A percentile compares a stretch with the other conserved stretches of the same genome.
Evolutionary conservation across 257 asterid genomes (phyloP).

Genomic region (Penstemon eatonii): DNA sequence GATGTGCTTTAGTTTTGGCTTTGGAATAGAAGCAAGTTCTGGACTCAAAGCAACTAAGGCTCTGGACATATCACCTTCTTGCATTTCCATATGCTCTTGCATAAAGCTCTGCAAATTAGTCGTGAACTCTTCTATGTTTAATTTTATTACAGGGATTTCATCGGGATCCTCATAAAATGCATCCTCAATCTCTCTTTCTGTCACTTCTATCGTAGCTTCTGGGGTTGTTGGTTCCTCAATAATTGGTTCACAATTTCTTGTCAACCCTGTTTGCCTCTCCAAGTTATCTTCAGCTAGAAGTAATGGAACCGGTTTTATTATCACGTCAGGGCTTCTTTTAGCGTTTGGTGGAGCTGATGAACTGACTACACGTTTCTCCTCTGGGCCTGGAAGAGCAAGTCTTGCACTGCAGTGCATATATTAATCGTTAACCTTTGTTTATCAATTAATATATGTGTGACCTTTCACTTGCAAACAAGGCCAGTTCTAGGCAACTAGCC

Average conservation of each 20-base stretch:
- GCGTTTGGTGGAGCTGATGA: constrained; percentile 36
- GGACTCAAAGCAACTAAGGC: constrained; percentile 84
- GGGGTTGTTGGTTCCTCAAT: constrained; percentile 86
- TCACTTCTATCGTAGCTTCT: constrained; percentile 52
- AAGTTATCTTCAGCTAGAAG: constrained; percentile 46
- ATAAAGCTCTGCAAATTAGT: constrained; percentile 59
- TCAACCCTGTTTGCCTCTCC: constrained; percentile 32
- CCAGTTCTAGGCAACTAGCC: no score
- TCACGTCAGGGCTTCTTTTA: constrained; percentile 30
- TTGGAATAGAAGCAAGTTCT: constrained; percentile 70
- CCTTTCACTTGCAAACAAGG: constrained; percentile 11
- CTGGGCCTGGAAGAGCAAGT: constrained; percentile 87
- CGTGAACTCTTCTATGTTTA: constrained; percentile 66
- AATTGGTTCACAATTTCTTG: constrained; percentile 57
- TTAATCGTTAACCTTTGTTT: constrained; percentile 20
- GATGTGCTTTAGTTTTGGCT: constrained; percentile 73
- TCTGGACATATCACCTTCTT: constrained; percentile 73
- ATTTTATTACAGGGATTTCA: constrained; percentile 82
- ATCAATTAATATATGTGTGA: background rate
- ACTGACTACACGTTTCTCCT: constrained; percentile 45
- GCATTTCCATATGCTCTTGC: constrained; percentile 57
- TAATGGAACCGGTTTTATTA: constrained; percentile 43
- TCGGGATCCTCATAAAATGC: constrained; percentile 76
- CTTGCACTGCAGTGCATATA: constrained; percentile 71
- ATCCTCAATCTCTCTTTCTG: constrained; percentile 82